These are phyloP conservation scores for Jaapia argillacea DNA, from an alignment of 768 basidiomycete genomes.

Conservation along the genomic window DNA sequence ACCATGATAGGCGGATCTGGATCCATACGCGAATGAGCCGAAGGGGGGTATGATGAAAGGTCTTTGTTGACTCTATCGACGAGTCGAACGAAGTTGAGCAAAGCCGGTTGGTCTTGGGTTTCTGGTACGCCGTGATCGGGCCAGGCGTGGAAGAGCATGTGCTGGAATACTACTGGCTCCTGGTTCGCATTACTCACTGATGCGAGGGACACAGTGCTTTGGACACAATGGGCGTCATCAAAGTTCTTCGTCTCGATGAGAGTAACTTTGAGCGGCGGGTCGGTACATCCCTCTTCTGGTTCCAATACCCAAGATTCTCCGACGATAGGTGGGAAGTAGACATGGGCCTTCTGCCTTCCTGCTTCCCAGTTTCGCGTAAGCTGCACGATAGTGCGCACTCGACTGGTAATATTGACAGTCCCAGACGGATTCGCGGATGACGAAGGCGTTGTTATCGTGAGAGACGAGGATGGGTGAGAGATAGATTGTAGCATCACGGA, in stretches of 20 bases:
- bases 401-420: constrained; percentile 21
- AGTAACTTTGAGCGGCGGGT: constrained; percentile 45
- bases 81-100: constrained; percentile 54
- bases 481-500: constrained; percentile 49
- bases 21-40: constrained; percentile 20
- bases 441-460: constrained; percentile 23
- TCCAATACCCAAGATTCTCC: constrained; percentile 37
- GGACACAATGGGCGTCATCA: constrained; percentile 48
- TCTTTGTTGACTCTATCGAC: constrained; percentile 55
- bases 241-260: constrained; percentile 36
- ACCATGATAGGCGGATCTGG: constrained; percentile 72
- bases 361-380: constrained; percentile 66
- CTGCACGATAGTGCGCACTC: constrained; percentile 71
- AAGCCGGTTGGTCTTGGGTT: constrained; percentile 42
- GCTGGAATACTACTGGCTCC: constrained; percentile 45
- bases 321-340: constrained; percentile 58
- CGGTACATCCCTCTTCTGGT: constrained; percentile 32
- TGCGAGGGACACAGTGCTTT: constrained; percentile 48
- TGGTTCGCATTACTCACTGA: constrained; percentile 12
- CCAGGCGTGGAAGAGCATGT: constrained; percentile 70
- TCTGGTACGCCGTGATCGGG: constrained; percentile 80
- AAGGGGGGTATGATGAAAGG: constrained; percentile 19
- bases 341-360: constrained; percentile 62
- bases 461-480: constrained; percentile 16
- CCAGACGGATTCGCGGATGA: constrained; percentile 8